phyloP scores from a whole-genome alignment of 805 yeast species.

The Torulaspora quercuum region DNA sequence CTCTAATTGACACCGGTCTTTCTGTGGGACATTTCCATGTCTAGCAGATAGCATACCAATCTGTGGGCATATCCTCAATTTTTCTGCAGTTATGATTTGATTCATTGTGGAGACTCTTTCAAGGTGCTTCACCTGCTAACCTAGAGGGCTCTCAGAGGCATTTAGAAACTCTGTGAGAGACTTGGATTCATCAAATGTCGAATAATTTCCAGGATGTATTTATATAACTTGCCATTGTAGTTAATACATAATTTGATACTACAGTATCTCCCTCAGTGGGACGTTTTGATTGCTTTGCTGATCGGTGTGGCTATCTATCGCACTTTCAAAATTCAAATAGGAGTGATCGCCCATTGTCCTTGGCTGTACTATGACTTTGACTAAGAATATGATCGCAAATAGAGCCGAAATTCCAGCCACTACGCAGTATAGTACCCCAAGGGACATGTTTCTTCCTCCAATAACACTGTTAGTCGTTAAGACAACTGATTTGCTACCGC shows the following conservation, averaged over 20 bases:
- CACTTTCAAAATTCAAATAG: slow-evolving; percentile 45
- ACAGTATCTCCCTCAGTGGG: slow-evolving; percentile 26
- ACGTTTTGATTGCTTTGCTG: slow-evolving; percentile 8
- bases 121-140: no score
- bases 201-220: slow-evolving; percentile 1
- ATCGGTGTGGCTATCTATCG: slow-evolving; percentile 6
- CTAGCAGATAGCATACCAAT: no score
- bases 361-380: slow-evolving; percentile 82
- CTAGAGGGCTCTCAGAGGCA: no score
- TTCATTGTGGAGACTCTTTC: no score
- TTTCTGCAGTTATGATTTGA: no score
- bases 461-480: slow-evolving; percentile 76
- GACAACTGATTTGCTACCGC: slow-evolving; percentile 84
- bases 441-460: slow-evolving; percentile 82
- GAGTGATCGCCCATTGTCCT: slow-evolving; percentile 79
- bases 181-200: not conserved
- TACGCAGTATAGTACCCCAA: slow-evolving; percentile 81
- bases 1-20: not conserved
- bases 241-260: slow-evolving; percentile 3
- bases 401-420: slow-evolving; percentile 75
- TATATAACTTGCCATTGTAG: no score
- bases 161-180: no score
- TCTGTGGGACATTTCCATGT: no score
- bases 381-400: slow-evolving; percentile 69
- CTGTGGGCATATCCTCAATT: no score